phyloP scores from a whole-genome alignment of 495 filamentous ascomycete species.

The Cercophora scortea region DNA sequence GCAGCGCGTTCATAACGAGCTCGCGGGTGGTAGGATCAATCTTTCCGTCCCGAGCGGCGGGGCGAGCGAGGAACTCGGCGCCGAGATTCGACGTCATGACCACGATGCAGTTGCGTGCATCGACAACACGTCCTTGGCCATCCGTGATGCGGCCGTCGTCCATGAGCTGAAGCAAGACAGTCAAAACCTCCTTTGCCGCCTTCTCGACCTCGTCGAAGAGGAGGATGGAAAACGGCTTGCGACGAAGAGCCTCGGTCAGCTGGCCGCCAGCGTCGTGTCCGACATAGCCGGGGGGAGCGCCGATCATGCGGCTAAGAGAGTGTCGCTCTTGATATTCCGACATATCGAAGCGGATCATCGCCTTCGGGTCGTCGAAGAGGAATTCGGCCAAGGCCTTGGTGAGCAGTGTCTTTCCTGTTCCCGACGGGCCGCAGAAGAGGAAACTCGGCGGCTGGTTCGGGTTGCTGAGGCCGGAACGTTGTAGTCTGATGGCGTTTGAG shows the following conservation, averaged over 20 bases:
- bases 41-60: slow-evolving; percentile 64
- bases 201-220: slow-evolving; percentile 98
- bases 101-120: slow-evolving; percentile 95
- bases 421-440: slow-evolving; percentile 96
- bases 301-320: slow-evolving; percentile 93
- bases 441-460: slow-evolving; percentile 96
- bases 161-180: slow-evolving; percentile 95
- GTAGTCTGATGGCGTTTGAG: slow-evolving; percentile 89
- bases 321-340: slow-evolving; percentile 98
- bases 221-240: slow-evolving; percentile 93
- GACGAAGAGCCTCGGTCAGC: slow-evolving; percentile 85
- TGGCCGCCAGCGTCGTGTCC: slow-evolving; percentile 95
- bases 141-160: slow-evolving; percentile 98
- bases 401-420: slow-evolving; percentile 94
- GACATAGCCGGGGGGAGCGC: slow-evolving; percentile 93
- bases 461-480: slow-evolving; percentile 86
- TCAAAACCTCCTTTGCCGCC: slow-evolving; percentile 94
- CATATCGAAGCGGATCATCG: slow-evolving; percentile 99
- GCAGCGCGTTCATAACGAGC: slow-evolving; percentile 79
- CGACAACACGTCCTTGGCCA: slow-evolving; percentile 88
- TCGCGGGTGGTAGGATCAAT: slow-evolving; percentile 85
- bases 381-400: slow-evolving; percentile 97
- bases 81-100: slow-evolving; percentile 98
- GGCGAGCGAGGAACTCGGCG: slow-evolving; percentile 83
- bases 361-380: slow-evolving; percentile 92